These are phyloP conservation scores for Spiraea crenata DNA, from an alignment of 331 rosid species.

Conservation along the genomic window DNA sequence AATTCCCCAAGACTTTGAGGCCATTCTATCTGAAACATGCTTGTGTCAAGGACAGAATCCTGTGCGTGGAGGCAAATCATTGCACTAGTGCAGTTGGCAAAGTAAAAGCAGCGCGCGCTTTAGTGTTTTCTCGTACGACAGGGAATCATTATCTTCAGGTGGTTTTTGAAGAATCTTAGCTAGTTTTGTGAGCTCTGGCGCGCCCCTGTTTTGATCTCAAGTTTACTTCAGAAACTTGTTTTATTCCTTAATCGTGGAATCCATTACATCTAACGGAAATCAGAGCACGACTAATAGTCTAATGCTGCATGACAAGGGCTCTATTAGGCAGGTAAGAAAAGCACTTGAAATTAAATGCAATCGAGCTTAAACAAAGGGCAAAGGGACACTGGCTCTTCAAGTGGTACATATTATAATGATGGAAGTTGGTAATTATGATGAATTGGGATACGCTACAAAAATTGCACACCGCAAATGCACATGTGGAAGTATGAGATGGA, in stretches of 20 bases:
- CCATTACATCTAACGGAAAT: background rate
- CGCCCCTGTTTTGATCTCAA: background rate
- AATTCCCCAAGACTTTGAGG: no score
- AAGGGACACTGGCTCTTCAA: conserved; percentile 2
- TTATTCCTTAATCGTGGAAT: background rate
- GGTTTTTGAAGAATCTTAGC: background rate
- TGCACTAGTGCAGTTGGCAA: conserved; percentile 17
- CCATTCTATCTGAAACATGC: no score
- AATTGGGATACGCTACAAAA: background rate
- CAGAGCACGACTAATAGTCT: background rate
- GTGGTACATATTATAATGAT: background rate
- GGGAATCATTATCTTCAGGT: background rate
- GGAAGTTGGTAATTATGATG: background rate
- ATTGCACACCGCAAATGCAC: background rate
- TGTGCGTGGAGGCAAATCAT: background rate
- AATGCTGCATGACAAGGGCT: conserved; percentile 4
- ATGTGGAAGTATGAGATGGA: conserved; percentile 31
- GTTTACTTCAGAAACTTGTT: conserved; percentile 9
- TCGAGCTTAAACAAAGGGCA: background rate
- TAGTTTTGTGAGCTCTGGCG: background rate
- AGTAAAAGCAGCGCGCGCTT: background rate
- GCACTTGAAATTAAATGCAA: background rate
- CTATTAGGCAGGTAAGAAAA: background rate
- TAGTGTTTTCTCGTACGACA: background rate
- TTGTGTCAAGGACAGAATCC: background rate